Evolutionary conservation across 75 land plant species (phyloP), one percentile per base, ranked within the genome.

Genomic region (Pinus tabuliformis): DNA sequence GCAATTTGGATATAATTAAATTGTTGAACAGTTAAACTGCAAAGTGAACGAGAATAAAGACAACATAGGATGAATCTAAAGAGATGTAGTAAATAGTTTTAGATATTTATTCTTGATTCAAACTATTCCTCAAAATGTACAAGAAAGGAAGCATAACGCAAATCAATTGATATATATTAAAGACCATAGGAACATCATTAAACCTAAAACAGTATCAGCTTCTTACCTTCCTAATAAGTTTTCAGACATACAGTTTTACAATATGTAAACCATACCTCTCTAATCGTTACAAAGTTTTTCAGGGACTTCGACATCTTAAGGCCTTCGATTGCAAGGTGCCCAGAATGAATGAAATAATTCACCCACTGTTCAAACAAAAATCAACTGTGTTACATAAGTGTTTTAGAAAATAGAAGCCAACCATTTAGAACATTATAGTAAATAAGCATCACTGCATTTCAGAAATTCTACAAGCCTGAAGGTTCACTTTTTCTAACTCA

Each of bases 231-330:
- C 36, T 65, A 65, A 65, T 6, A 36, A 65, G 4, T 30, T 14
- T 33, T 65, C 39, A 15, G 6, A 65, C 36, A 17, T 36, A 36
- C 1, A 65, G 36, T 33, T 65, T 65, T 15, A 36, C 5, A 20
- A 36, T 45, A 45, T 45, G 49, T 36, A 65, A 37, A 37, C 6
- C 21, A 56, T 57, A 85, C 87, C 85, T 85, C 81, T 76, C 76
- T 82, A 68, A 85, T 85, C 20, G 85, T 78, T 21, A 82, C 76
- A 56, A 85, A 82, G 70, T 85, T 85, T 65, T 85, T 85, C 58
- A 85, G 60, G 3, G 87, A 85, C 81, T 85, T 85, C 39, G 85
- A 85, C 87, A 85, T 85, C 70, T 85, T 85, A n/a, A 85, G 59
- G 75, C 85, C 87, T 56, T 85, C 85, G 1, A 85, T 82, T 16